Conservation (phyloP, 768 basidiomycete genomes). For the Neoboletus magnificus region DNA sequence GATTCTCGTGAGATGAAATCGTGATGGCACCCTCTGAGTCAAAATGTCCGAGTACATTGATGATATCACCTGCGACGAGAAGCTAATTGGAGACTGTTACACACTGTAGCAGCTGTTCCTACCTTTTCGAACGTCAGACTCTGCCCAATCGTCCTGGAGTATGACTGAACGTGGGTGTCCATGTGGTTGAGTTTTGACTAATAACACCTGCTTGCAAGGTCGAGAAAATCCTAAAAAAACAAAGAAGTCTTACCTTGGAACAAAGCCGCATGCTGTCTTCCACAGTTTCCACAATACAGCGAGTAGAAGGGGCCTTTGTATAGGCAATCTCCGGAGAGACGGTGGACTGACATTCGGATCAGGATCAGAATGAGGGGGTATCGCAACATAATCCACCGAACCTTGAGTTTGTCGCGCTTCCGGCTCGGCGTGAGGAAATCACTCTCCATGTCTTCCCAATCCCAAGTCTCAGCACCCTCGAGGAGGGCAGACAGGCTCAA, state of each 20-base stretch:
- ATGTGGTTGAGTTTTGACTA: conserved; percentile 41
- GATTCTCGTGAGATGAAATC: conserved; percentile 60
- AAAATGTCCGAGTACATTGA: conserved; percentile 68
- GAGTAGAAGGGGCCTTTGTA: conserved; percentile 41
- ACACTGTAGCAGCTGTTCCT: conserved; percentile 7
- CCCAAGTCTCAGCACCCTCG: conserved; percentile 67
- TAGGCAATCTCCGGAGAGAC: conserved; percentile 16
- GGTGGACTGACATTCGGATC: conserved; percentile 11
- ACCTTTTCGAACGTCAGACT: conserved; percentile 62
- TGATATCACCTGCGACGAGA: conserved; percentile 59
- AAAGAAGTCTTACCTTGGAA: conserved; percentile 18
- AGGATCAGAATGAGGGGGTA: conserved; percentile 7
- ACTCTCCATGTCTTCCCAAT: conserved; percentile 56
- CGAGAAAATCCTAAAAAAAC: background rate
- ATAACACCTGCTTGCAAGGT: conserved; percentile 41
- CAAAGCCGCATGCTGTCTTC: conserved; percentile 30
- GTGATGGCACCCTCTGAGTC: conserved; percentile 43
- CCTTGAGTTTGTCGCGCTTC: conserved; percentile 18
- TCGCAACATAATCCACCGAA: background rate
- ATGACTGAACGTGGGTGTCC: conserved; percentile 47
- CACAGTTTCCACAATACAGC: conserved; percentile 55
- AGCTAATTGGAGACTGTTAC: background rate
- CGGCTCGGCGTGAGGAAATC: conserved; percentile 51
- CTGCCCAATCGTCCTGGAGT: conserved; percentile 77
- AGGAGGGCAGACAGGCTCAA: conserved; percentile 48